These are phyloP conservation scores for Coccomyxa subellipsoidea DNA, from an alignment of 163 green algal genomes.

Conservation along the genomic window DNA sequence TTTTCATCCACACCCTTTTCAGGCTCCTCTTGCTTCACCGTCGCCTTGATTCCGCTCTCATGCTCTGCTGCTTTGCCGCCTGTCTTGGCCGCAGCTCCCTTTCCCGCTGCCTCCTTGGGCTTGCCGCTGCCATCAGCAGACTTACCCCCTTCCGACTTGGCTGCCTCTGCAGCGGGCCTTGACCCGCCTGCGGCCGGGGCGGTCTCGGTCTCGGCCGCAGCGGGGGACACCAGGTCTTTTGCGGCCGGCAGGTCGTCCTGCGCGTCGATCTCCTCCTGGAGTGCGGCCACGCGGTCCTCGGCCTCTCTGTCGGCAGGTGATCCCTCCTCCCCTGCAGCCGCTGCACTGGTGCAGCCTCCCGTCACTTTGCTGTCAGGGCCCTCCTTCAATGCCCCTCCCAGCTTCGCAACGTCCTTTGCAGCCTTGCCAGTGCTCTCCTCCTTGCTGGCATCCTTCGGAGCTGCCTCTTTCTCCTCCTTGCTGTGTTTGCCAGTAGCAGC, in stretches of 20 bases:
- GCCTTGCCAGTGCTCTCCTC: not conserved
- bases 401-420: not conserved
- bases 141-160: too few species aligned
- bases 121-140: too few species aligned
- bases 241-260: not conserved
- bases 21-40: not conserved
- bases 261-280: not conserved
- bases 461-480: not conserved
- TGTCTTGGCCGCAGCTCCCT: too few species aligned
- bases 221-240: not conserved
- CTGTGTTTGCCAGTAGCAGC: too few species aligned
- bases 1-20: not conserved
- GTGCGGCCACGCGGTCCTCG: not conserved
- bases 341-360: not conserved
- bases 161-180: not conserved
- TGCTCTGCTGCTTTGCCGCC: too few species aligned
- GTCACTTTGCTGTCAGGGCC: not conserved
- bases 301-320: not conserved
- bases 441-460: not conserved
- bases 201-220: not conserved
- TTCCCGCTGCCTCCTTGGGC: too few species aligned
- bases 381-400: not conserved
- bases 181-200: too few species aligned
- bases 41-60: too few species aligned
- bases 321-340: not conserved